These are phyloP conservation scores for Spiraea crenata DNA, from an alignment of 331 rosid genomes.

Conservation along the genomic window DNA sequence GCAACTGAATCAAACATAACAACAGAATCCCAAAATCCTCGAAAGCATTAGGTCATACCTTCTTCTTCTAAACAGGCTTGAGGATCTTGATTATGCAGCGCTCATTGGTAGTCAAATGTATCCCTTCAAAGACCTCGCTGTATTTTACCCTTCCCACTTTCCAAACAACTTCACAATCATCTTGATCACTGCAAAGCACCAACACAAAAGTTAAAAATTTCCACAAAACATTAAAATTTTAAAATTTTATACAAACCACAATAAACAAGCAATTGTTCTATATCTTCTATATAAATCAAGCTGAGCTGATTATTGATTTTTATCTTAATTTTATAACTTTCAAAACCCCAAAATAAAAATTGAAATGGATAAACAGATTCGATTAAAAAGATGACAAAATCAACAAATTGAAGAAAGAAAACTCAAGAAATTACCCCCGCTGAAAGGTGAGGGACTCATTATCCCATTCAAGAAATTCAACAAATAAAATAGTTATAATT, in stretches of 20 bases:
- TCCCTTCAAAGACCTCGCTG: constrained; percentile 91
- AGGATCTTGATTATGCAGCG: constrained; percentile 90
- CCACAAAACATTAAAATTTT: neutral
- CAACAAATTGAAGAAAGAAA: constrained; percentile 17
- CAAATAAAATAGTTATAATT: too few relatives aligned
- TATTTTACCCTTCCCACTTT: constrained; percentile 93
- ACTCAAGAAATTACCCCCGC: constrained; percentile 60
- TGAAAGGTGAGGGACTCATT: constrained; percentile 90
- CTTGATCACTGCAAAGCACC: constrained; percentile 62
- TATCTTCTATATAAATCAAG: too few relatives aligned
- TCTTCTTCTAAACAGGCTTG: constrained; percentile 91
- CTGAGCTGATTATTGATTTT: too few relatives aligned
- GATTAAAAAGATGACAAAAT: too few relatives aligned
- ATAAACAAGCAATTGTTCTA: too few relatives aligned
- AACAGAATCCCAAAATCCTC: neutral
- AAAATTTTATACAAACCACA: too few relatives aligned
- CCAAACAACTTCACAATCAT: constrained; percentile 89
- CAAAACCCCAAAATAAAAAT: too few relatives aligned
- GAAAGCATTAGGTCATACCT: constrained; percentile 40
- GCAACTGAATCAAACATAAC: neutral
- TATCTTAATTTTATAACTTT: too few relatives aligned
- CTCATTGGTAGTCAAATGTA: constrained; percentile 75
- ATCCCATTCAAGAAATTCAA: constrained; percentile 43
- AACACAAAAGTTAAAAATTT: neutral
- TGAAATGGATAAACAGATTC: too few relatives aligned